phyloP scores from a whole-genome alignment of 768 basidiomycete genomes.

The Rhizopogon rudus region DNA sequence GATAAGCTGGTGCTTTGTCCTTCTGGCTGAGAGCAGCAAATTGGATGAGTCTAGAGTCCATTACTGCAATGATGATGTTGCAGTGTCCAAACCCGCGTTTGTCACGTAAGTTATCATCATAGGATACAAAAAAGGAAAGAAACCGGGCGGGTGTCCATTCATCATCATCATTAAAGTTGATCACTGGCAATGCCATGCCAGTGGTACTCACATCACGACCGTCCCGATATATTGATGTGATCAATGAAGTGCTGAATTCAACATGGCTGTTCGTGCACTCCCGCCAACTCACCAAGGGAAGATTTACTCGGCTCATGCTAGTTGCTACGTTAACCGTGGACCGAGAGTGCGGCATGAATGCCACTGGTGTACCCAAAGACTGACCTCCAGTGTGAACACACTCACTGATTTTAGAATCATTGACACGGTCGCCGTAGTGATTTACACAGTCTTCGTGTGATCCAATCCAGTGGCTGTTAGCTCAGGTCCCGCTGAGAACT shows the following conservation, averaged over 20 bases:
- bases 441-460: constrained; percentile 16
- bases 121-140: constrained; percentile 1
- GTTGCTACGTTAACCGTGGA: background rate
- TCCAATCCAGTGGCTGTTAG: constrained; percentile 8
- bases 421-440: constrained; percentile 28
- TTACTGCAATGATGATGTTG: constrained; percentile 19
- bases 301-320: background rate
- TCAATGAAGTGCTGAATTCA: background rate
- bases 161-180: too few relatives aligned
- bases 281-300: background rate
- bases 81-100: background rate
- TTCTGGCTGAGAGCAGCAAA: constrained; percentile 68
- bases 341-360: too few relatives aligned
- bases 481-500: constrained; percentile 15
- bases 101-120: too few relatives aligned
- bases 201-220: background rate
- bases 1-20: constrained; percentile 77
- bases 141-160: background rate
- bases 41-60: constrained; percentile 66
- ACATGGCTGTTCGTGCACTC: too few relatives aligned
- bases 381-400: background rate
- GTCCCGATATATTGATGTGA: background rate
- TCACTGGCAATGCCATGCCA: background rate
- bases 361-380: background rate
- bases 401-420: constrained; percentile 6